phyloP scores from a whole-genome alignment of 108 stramenopile species.

The Pseudonitzschia pungens region DNA sequence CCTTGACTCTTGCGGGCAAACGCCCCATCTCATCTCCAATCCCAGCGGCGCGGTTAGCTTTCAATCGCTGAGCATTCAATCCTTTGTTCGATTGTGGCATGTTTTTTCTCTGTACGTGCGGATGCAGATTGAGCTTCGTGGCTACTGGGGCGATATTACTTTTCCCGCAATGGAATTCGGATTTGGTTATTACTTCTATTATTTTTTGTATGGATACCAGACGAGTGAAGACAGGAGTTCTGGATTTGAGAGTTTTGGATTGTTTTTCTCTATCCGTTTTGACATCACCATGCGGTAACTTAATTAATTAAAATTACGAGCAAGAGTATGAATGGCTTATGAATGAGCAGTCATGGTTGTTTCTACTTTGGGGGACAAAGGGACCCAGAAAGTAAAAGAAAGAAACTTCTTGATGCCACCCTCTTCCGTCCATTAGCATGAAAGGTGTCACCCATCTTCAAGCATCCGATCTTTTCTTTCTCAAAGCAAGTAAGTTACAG shows the following conservation, averaged over 20 bases:
- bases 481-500: too few species aligned
- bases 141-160: not conserved
- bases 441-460: not conserved
- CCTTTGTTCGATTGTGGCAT: conserved; percentile 21
- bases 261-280: not conserved
- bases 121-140: not conserved
- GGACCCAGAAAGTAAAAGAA: not conserved
- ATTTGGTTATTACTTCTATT: too few species aligned
- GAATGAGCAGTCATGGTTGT: too few species aligned
- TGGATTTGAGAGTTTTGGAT: not conserved
- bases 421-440: not conserved
- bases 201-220: too few species aligned
- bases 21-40: conserved; percentile 56
- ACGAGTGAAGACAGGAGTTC: not conserved
- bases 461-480: conserved; percentile 5
- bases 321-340: not conserved
- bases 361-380: not conserved
- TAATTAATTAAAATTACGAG: too few species aligned
- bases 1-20: conserved; percentile 42
- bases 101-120: not conserved
- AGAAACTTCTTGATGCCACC: too few species aligned
- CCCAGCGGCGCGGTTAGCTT: conserved; percentile 50
- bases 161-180: too few species aligned
- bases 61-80: conserved; percentile 21
- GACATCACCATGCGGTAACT: too few species aligned